Percentiles rank a stretch among this genome's conserved stretches.
Conservation (phyloP, 2,329 filamentous ascomycete species). For the Cladorrhinum sp. region DNA sequence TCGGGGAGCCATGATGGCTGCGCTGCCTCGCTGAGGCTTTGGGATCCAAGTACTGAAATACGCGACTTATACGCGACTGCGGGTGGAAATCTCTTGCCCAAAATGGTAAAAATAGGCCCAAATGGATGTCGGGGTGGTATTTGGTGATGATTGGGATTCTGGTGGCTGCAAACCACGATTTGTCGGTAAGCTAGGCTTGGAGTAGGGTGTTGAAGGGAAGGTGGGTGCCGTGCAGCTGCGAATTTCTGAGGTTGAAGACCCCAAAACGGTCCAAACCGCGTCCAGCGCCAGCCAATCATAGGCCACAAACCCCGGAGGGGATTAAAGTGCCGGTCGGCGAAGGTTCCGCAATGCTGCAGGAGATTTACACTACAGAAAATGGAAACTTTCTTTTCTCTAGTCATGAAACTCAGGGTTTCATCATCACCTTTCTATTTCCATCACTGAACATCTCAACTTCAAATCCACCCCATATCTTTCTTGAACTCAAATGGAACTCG, state of each 20-base stretch:
- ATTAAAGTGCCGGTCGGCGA: slow-evolving; percentile 17
- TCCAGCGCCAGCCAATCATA: slow-evolving; percentile 26
- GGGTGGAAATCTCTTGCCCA: slow-evolving; percentile 21
- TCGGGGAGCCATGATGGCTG: slow-evolving; percentile 53
- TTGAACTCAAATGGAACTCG: not conserved
- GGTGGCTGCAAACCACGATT: slow-evolving; percentile 22
- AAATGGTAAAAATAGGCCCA: not conserved
- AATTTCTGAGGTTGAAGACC: slow-evolving; percentile 30
- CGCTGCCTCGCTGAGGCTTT: slow-evolving; percentile 11
- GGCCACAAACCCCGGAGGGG: slow-evolving; percentile 17
- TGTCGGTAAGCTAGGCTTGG: slow-evolving; percentile 8
- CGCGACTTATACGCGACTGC: slow-evolving; percentile 55
- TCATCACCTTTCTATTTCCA: no score
- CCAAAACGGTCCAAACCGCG: slow-evolving; percentile 29
- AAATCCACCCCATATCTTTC: no score
- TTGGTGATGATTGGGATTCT: slow-evolving; percentile 21
- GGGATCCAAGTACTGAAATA: slow-evolving; percentile 27
- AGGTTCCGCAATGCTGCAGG: not conserved
- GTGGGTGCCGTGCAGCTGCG: slow-evolving; percentile 25
- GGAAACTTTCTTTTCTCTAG: no score
- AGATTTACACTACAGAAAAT: no score
- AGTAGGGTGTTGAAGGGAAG: slow-evolving; percentile 23
- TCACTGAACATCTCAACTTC: no score
- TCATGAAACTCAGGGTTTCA: no score
- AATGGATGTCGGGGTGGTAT: slow-evolving; percentile 6